phyloP scores from a whole-genome alignment of 139 green algal species.

The Coelastrella sp. region DNA sequence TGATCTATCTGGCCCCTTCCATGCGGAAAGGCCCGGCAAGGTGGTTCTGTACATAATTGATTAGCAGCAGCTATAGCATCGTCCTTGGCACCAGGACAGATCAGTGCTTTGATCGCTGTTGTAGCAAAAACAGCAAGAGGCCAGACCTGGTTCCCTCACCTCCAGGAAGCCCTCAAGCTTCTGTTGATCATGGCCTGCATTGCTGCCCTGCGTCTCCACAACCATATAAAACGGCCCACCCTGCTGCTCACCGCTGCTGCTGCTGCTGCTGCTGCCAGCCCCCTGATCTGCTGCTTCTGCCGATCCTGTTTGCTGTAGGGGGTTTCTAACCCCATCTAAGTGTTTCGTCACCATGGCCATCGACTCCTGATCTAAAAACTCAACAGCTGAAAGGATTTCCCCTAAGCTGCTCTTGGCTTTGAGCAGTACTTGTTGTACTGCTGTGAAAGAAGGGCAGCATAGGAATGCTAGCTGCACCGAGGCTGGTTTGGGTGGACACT shows the following conservation, averaged over 20 bases:
- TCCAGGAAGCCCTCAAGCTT: constrained; percentile 90
- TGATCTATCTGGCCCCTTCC: too few relatives aligned
- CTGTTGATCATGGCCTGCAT: constrained; percentile 76
- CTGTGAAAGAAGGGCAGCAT: constrained; percentile 71
- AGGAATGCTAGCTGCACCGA: constrained; percentile 87
- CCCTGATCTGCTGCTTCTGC: constrained; percentile 36
- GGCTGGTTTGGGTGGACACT: constrained; percentile 75
- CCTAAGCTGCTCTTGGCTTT: constrained; percentile 77
- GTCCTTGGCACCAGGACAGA: too few relatives aligned
- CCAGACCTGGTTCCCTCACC: constrained; percentile 29
- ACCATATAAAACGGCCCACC: constrained; percentile 90
- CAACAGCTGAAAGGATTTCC: constrained; percentile 91
- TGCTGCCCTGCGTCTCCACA: constrained; percentile 92
- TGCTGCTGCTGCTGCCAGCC: background rate
- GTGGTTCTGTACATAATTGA: too few relatives aligned
- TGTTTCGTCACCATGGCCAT: constrained; percentile 71
- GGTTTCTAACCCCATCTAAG: constrained; percentile 73
- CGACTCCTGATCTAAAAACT: constrained; percentile 93
- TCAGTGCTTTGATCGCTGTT: too few relatives aligned
- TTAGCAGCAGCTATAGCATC: too few relatives aligned
- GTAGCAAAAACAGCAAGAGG: background rate
- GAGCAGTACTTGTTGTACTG: constrained; percentile 71
- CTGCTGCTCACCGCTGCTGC: background rate
- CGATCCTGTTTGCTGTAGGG: constrained; percentile 55
- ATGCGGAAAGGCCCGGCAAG: too few relatives aligned